Percentiles rank a stretch among this genome's conserved stretches.
Evolutionary conservation across 345 rosid species (phyloP).

Genomic region (Aegle marmelos): DNA sequence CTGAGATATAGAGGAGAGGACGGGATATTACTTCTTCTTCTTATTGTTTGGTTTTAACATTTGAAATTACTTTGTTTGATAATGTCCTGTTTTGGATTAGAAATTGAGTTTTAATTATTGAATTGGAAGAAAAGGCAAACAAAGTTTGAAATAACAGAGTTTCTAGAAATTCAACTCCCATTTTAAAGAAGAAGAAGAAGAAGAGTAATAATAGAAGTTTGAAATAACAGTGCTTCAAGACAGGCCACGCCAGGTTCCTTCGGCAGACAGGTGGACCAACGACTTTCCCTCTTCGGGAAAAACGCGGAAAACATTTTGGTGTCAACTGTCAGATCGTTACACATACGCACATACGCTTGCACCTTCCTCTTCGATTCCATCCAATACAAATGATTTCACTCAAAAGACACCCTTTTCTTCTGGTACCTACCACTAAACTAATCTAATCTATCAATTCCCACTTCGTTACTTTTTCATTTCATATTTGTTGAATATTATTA

Average conservation of each 20-base stretch:
- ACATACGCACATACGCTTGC: background rate
- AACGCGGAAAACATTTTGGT: constrained; percentile 10
- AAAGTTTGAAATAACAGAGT: no score
- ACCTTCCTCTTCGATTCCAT: constrained; percentile 2
- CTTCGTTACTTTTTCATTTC: background rate
- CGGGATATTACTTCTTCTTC: no score
- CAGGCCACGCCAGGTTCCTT: background rate
- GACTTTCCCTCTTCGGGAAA: constrained; percentile 5
- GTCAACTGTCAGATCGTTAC: background rate
- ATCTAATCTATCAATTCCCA: background rate
- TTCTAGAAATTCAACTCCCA: background rate
- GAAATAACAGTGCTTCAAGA: background rate
- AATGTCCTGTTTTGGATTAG: no score
- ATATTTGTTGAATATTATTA: background rate
- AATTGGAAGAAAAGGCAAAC: no score
- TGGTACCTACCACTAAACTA: constrained; percentile 17
- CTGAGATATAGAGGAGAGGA: no score
- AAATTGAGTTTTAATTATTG: no score
- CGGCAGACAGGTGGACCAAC: background rate
- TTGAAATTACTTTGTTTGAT: no score
- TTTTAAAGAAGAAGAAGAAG: no score
- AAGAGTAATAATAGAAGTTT: no score
- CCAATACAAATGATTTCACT: constrained; percentile 22
- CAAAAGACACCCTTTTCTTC: constrained; percentile 14
- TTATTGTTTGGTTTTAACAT: no score